Evolutionary conservation across 1,284 basidiomycete species (phyloP), one percentile per base, ranked within the genome.

Genomic region (Nidula niveotomentosa): DNA sequence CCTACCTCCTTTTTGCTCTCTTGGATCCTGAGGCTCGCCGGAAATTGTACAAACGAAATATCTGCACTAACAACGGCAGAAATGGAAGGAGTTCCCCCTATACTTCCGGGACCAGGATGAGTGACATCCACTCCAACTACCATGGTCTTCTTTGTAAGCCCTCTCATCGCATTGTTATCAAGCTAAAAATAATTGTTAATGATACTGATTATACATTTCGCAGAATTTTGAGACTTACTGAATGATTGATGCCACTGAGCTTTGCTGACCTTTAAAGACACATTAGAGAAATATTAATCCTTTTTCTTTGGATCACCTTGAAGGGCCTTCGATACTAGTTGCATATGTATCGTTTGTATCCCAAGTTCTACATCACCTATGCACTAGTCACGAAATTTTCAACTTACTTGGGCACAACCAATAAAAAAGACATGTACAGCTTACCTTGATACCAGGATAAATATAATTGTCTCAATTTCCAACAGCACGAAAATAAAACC

Each of bases 61-160:
- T 93, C 88, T 5, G 83, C 66, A 57, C 83, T 91, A 0, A 85
- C 90, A 1, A 92, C 85, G 0, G 88, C 90, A 2, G 86, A 86
- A 36, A 93, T 85, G 0, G 89, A 91, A 0, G 91, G 91, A 1
- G 85, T 83, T 10, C 86, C 88, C 9, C 73, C 74, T 50, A 69
- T 66, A 65, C 83, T 84, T 7, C 69, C 74, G 0, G 78, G 80
- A 0, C 84, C 76, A 1, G 88, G 85, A 66, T 92, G 90, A 1
- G 88, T 90, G 1, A 93, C 90, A 62, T 93, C 88, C 43, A 88
- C 86, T 0, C 91, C 91, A 8, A 93, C 84, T 64, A 93, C 70
- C 85, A 93, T 93, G 13, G 90, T 91, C 56, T 78, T 78, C 65
- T 79, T 79, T 2, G 66, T 81, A 41, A 91, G 67, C 90, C 90